Conservation (phyloP, 305 asterid genomes). For the Stenogyne calaminthoides region DNA sequence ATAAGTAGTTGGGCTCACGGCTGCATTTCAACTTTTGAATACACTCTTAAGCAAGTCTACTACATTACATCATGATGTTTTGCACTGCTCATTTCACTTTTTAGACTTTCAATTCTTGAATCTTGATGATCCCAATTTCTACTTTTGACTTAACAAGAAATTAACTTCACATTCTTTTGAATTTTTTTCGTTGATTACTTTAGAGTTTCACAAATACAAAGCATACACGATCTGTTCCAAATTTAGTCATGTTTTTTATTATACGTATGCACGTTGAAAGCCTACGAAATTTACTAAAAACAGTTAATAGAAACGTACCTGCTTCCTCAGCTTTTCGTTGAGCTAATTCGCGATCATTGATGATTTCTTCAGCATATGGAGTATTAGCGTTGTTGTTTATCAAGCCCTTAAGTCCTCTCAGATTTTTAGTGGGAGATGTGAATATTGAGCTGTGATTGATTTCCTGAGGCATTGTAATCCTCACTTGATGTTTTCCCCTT, state of each 20-base stretch:
- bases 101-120: conserved; percentile 24
- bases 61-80: conserved; percentile 22
- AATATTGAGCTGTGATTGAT: conserved; percentile 31
- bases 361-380: conserved; percentile 37
- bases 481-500: not conserved
- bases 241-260: not conserved
- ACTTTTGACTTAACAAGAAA: conserved; percentile 12
- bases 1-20: too few relatives aligned
- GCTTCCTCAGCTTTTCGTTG: conserved; percentile 58
- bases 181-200: not conserved
- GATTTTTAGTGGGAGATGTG: conserved; percentile 45
- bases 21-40: conserved; percentile 20
- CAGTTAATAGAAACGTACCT: conserved; percentile 24
- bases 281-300: not conserved
- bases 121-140: conserved; percentile 15
- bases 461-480: conserved; percentile 44
- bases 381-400: conserved; percentile 32
- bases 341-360: conserved; percentile 50
- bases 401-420: conserved; percentile 47
- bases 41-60: conserved; percentile 15
- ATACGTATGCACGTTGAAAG: not conserved
- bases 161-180: not conserved
- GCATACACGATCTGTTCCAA: not conserved
- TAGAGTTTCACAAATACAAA: not conserved
- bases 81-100: conserved; percentile 22